These are phyloP conservation scores for Eucalyptus pumila DNA, from an alignment of 345 rosid genomes.

Conservation along the genomic window DNA sequence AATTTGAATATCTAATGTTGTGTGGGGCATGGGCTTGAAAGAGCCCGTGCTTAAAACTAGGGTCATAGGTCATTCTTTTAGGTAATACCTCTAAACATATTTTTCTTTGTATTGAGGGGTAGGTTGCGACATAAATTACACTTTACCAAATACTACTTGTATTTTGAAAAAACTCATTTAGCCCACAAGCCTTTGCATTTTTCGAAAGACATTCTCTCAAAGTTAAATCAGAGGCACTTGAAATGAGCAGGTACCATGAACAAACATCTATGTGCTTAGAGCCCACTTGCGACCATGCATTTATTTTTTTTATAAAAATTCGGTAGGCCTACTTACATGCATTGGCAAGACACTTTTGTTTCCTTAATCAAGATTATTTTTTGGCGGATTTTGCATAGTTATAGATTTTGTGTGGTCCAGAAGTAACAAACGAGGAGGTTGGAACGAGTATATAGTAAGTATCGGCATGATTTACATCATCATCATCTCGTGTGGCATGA, in stretches of 20 bases:
- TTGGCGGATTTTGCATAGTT: neutral
- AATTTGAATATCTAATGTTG: too few species aligned
- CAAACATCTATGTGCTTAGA: neutral
- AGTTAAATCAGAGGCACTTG: neutral
- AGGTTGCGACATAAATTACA: neutral
- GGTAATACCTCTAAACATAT: accelerated
- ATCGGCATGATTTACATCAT: neutral
- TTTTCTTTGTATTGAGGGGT: too few species aligned
- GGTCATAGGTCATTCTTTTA: too few species aligned
- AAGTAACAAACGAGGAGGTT: neutral
- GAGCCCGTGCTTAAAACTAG: too few species aligned
- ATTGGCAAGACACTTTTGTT: neutral
- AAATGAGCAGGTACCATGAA: neutral
- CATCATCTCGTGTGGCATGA: neutral
- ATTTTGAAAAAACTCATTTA: neutral
- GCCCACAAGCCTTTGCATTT: neutral
- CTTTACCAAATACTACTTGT: neutral
- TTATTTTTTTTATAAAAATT: neutral
- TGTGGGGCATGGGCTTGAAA: too few species aligned
- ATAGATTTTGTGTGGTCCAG: neutral
- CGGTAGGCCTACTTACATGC: neutral
- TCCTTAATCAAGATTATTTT: neutral
- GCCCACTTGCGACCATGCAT: neutral
- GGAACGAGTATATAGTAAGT: neutral
- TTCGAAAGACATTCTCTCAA: neutral